Conservation (phyloP, 2,329 filamentous ascomycete genomes). For the Lasiodiplodia citricola region DNA sequence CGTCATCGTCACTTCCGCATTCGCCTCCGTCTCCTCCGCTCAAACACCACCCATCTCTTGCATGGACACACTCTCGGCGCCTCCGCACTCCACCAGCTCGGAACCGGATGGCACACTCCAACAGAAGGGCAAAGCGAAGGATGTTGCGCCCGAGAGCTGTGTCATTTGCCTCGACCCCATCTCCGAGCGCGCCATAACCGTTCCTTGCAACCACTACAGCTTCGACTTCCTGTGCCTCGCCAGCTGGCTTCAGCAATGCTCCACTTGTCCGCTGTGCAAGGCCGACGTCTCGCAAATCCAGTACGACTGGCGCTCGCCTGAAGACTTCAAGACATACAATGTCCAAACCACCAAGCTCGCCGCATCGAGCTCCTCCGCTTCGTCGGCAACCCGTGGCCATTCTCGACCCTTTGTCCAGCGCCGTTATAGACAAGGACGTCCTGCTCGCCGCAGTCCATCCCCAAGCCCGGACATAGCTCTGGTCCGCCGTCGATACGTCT, state of each 20-base stretch:
- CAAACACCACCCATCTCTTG: neutral
- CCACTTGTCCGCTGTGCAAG: conserved; percentile 79
- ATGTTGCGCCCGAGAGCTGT: conserved; percentile 59
- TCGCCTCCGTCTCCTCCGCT: neutral
- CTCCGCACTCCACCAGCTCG: neutral
- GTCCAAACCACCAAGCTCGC: conserved; percentile 46
- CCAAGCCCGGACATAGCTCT: conserved; percentile 51
- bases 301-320: conserved; percentile 64
- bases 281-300: conserved; percentile 63
- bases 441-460: conserved; percentile 19
- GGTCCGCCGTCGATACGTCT: conserved; percentile 71
- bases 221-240: conserved; percentile 87
- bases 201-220: conserved; percentile 77
- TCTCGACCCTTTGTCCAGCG: conserved; percentile 24
- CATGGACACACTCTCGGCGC: conserved; percentile 5
- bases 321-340: conserved; percentile 64
- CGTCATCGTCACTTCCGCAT: neutral
- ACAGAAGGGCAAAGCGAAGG: neutral
- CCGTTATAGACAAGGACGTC: neutral
- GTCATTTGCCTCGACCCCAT: conserved; percentile 86
- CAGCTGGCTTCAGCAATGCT: conserved; percentile 77
- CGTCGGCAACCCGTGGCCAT: conserved; percentile 5
- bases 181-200: conserved; percentile 71
- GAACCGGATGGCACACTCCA: neutral
- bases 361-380: neutral